Evolutionary conservation across 345 rosid genomes (phyloP).

Genomic region (Acer yangbiense): DNA sequence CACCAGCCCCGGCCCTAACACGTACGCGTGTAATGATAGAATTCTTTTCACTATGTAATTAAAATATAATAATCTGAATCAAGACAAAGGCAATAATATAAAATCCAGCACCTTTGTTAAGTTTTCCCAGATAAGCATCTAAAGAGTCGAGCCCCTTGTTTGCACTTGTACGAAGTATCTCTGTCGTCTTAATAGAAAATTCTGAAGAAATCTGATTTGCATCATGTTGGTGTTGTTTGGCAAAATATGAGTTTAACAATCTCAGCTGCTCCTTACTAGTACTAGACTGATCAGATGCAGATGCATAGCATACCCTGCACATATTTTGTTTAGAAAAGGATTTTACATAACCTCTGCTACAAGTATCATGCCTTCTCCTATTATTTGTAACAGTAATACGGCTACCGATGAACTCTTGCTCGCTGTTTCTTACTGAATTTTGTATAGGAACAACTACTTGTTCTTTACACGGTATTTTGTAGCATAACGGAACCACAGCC

Average conservation of each 20-base stretch:
- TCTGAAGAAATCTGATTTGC: conserved; percentile 16
- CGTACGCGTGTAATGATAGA: too few species aligned
- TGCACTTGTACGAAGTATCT: conserved; percentile 16
- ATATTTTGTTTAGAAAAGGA: conserved; percentile 24
- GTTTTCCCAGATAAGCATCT: conserved; percentile 61
- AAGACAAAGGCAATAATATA: too few species aligned
- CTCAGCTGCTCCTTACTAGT: conserved; percentile 41
- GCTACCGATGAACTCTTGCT: conserved; percentile 26
- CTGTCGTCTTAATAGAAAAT: conserved; percentile 23
- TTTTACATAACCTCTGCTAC: conserved; percentile 7
- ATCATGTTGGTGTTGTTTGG: conserved; percentile 40
- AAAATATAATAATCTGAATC: too few species aligned
- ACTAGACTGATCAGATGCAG: conserved; percentile 20
- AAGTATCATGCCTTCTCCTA: conserved; percentile 15
- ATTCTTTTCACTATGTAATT: too few species aligned
- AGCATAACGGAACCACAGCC: conserved; percentile 53
- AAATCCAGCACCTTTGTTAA: conserved; percentile 30
- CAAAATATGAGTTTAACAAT: conserved; percentile 71
- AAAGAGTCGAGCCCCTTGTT: conserved; percentile 43
- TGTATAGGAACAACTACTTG: conserved; percentile 23
- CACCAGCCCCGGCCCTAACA: too few species aligned
- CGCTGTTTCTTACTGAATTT: conserved; percentile 20
- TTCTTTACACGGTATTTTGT: conserved; percentile 44
- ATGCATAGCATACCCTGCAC: conserved; percentile 26
- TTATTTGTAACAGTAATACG: conserved; percentile 18